A percentile compares a stretch with the other conserved stretches of the same genome.
Evolutionary conservation across 2,329 filamentous ascomycete species (phyloP).

Genomic region (Akanthomyces dipterigenus): DNA sequence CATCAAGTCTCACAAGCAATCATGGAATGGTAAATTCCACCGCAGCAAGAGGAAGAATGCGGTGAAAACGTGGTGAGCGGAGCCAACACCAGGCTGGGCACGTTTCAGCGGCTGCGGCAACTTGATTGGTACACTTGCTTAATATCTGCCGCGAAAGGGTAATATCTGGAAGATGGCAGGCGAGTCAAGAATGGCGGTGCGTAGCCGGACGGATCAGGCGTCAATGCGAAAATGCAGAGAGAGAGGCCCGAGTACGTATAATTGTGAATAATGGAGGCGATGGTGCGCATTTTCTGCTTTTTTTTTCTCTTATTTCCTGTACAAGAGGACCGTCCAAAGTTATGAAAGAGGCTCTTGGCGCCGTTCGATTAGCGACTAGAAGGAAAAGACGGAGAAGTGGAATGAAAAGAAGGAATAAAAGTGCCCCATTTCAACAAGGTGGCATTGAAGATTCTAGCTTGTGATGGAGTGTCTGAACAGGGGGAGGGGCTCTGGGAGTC

Average conservation of each 20-base stretch:
- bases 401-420: background rate
- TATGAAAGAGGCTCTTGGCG: background rate
- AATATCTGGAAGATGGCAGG: too few relatives aligned
- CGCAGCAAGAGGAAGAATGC: background rate
- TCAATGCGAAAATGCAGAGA: background rate
- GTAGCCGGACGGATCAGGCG: background rate
- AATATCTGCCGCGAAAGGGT: background rate
- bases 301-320: background rate
- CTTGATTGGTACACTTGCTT: background rate
- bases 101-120: background rate
- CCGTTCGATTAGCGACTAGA: background rate
- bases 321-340: background rate
- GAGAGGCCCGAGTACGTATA: background rate
- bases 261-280: background rate
- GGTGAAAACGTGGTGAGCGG: background rate
- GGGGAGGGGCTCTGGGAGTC: background rate
- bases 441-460: background rate
- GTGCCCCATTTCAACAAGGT: background rate
- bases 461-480: background rate
- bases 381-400: background rate
- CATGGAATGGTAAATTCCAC: background rate
- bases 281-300: too few relatives aligned
- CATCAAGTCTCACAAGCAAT: background rate
- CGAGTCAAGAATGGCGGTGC: background rate
- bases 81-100: background rate